Evolutionary conservation across 306 rosid species (phyloP).

Genomic region (Geum urbanum): DNA sequence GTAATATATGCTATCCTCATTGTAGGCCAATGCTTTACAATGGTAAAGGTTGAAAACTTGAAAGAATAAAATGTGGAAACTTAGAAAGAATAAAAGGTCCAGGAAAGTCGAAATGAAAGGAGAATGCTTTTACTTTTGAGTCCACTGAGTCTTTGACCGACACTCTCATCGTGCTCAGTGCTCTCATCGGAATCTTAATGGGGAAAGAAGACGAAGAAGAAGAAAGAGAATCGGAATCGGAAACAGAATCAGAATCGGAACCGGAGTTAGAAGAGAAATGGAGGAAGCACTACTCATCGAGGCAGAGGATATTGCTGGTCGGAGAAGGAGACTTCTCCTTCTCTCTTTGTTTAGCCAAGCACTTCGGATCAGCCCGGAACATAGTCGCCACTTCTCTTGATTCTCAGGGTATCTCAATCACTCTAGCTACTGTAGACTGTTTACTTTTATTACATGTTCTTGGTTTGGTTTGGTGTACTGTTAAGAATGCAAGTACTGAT

Average conservation of each 20-base stretch:
- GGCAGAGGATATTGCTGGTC: slow-evolving; percentile 54
- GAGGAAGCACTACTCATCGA: slow-evolving; percentile 72
- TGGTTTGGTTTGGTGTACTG: not conserved
- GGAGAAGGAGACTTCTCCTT: slow-evolving; percentile 91
- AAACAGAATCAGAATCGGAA: slow-evolving; percentile 23
- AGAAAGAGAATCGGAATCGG: slow-evolving; percentile 15
- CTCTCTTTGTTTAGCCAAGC: slow-evolving; percentile 50
- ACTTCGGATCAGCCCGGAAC: slow-evolving; percentile 59
- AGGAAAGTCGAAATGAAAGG: too few relatives aligned
- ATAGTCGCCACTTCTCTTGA: slow-evolving; percentile 77
- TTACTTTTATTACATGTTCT: not conserved
- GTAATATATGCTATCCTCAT: too few relatives aligned
- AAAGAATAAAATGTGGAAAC: too few relatives aligned
- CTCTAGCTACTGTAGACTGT: too few relatives aligned
- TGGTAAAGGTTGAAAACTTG: too few relatives aligned
- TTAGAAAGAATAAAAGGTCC: too few relatives aligned
- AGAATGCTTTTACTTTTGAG: too few relatives aligned
- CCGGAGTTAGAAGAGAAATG: slow-evolving; percentile 39
- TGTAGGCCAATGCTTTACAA: too few relatives aligned
- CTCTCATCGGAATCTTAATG: not conserved
- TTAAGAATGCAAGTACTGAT: too few relatives aligned
- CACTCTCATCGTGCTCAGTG: too few relatives aligned
- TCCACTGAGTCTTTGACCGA: too few relatives aligned
- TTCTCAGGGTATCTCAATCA: slow-evolving; percentile 39
- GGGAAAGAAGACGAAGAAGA: slow-evolving; percentile 9